Evolutionary conservation across 352 stramenopile species (phyloP), one percentile per base, ranked within the genome.

Genomic region (Phytopythium kandeliae): DNA sequence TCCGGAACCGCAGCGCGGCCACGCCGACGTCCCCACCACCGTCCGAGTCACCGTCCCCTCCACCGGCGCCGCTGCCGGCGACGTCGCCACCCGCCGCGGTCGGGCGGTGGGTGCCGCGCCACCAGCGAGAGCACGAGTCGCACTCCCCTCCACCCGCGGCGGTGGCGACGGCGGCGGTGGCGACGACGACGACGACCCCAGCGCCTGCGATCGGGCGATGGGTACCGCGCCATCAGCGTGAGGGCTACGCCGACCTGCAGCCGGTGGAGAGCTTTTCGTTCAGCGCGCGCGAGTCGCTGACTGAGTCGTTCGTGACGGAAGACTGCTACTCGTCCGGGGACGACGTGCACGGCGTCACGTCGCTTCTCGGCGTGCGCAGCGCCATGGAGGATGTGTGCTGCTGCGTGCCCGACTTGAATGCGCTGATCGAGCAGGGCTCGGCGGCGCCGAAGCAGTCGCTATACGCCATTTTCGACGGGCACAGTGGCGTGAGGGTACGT

Each of bases 391-490:
- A 95, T 45, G 74, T 95, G 47, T 91, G 80, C 55, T 87, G 76
- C 57, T 91, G 79, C 53, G 77, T 90, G 15, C 81, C 84, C 6
- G 72, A 92, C 34, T 54, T 92, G 28, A 90, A 85, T 21, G 51
- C 71, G 26, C 65, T 78, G 13, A 57, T 72, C 42, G 78, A 69
- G 45, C 57, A 76, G 17, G 40, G 3, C 28, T 17, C n/a, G 16
- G 42, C 19, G 24, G 42, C 42, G 25, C 13, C 28, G 4, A 78
- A 70, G 41, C 80, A 92, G 46, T 74, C 81, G 21, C 65, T 92
- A 42, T 95, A 92, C 52, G 78, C 80, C 22, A 62, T 95, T 38
- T 95, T 92, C 68, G 84, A 95, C 55, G 84, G 84, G 4, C 84
- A 95, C 41, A 86, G 78, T 43, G 84, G 84, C 26, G 78, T 89